A percentile compares a stretch with the other conserved stretches of the same genome.
Evolutionary conservation across 371 early-diverging fungal species (phyloP).

Genomic region (Mucor racemosus): DNA sequence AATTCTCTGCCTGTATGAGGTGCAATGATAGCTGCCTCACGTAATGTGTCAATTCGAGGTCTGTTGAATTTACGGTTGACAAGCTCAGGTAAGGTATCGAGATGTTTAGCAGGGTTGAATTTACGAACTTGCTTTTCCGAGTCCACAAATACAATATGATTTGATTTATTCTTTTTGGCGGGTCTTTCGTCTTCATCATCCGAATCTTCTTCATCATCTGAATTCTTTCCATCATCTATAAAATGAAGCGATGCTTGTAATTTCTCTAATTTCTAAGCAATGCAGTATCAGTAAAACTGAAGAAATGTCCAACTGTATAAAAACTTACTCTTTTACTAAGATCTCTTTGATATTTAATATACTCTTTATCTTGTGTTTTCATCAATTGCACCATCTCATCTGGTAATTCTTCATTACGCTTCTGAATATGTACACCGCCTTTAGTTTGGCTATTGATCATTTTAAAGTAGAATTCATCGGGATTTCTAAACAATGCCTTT

Average conservation of each 20-base stretch:
- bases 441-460: constrained; percentile 89
- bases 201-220: constrained; percentile 44
- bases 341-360: constrained; percentile 80
- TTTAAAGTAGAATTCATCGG: constrained; percentile 97
- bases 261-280: constrained; percentile 72
- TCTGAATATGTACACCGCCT: constrained; percentile 80
- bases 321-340: constrained; percentile 73
- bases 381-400: constrained; percentile 81
- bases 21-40: constrained; percentile 47
- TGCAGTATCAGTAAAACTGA: background rate
- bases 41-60: constrained; percentile 63
- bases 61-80: constrained; percentile 83
- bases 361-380: constrained; percentile 91
- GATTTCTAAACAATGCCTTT: constrained; percentile 88
- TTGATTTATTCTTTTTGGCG: constrained; percentile 48
- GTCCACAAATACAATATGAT: constrained; percentile 93
- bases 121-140: constrained; percentile 69
- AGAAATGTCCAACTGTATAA: background rate
- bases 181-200: constrained; percentile 46
- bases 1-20: constrained; percentile 33
- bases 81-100: constrained; percentile 86
- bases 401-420: constrained; percentile 76
- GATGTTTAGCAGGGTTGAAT: constrained; percentile 76
- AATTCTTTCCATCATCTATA: constrained; percentile 47
- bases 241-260: constrained; percentile 70